Percentiles rank a stretch among this genome's conserved stretches.
phyloP scores from a whole-genome alignment of 768 basidiomycete species.

The Flagelloscypha sp. region DNA sequence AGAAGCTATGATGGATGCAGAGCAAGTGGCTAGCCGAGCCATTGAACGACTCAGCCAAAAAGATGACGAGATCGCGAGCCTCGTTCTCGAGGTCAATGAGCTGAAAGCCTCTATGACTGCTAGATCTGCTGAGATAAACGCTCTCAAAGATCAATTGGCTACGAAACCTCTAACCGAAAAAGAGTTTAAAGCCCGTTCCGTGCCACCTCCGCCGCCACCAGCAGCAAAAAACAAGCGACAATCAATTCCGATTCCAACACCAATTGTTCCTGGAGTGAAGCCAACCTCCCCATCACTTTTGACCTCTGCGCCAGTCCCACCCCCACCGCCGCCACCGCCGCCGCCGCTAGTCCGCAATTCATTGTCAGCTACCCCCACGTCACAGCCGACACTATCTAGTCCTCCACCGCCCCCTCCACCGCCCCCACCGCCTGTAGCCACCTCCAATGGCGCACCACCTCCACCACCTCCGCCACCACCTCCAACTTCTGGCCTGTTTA shows the following conservation, averaged over 20 bases:
- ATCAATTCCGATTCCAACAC: constrained; percentile 8
- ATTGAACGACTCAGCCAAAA: constrained; percentile 64
- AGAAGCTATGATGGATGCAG: constrained; percentile 51
- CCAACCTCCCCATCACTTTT: constrained; percentile 10
- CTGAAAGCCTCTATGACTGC: too few relatives aligned
- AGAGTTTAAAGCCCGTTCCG: constrained; percentile 59
- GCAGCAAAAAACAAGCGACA: constrained; percentile 27
- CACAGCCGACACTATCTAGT: constrained; percentile 19
- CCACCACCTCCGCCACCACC: constrained; percentile 34
- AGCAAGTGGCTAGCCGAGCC: constrained; percentile 58
- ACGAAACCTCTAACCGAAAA: constrained; percentile 55
- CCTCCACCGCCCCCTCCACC: constrained; percentile 26
- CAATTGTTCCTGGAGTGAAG: constrained; percentile 7
- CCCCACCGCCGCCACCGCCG: constrained; percentile 26
- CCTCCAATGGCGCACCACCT: constrained; percentile 14
- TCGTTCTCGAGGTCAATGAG: constrained; percentile 41
- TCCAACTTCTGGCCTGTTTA: background rate
- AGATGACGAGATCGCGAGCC: constrained; percentile 51
- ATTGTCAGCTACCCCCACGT: constrained; percentile 13
- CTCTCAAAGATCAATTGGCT: constrained; percentile 42
- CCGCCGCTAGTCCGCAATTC: constrained; percentile 3
- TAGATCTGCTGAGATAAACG: constrained; percentile 44
- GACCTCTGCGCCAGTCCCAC: constrained; percentile 21
- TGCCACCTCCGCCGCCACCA: constrained; percentile 58
- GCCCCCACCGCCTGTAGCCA: constrained; percentile 24